Conservation (phyloP, 179 eudicot genomes). For the Gypsophila paniculata region DNA sequence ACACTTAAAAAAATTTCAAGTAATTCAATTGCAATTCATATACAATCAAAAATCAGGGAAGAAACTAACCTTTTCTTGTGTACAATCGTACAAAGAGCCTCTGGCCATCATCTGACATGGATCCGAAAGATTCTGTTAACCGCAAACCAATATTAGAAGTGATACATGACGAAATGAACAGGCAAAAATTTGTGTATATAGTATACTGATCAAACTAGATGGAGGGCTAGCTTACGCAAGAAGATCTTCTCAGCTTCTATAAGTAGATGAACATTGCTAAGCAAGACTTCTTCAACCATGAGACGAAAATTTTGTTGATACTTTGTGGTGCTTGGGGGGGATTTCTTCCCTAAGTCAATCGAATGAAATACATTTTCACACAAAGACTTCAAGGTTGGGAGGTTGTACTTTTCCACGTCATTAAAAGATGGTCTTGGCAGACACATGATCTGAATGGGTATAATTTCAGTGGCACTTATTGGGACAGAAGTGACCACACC, state of each 20-base stretch:
- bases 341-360: constrained; percentile 37
- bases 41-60: neutral
- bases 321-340: constrained; percentile 42
- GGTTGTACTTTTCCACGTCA: constrained; percentile 35
- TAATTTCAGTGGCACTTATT: constrained; percentile 40
- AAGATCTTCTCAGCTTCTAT: constrained; percentile 53
- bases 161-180: neutral
- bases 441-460: constrained; percentile 59
- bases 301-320: constrained; percentile 65
- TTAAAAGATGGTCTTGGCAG: constrained; percentile 24
- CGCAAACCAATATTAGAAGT: constrained; percentile 17
- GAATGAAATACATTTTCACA: constrained; percentile 49
- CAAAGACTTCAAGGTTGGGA: constrained; percentile 42
- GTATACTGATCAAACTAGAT: neutral
- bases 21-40: neutral
- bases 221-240: constrained; percentile 40
- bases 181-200: constrained; percentile 1
- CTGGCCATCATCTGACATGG: constrained; percentile 81
- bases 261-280: constrained; percentile 53
- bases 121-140: constrained; percentile 53
- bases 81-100: constrained; percentile 85
- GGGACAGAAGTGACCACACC: constrained; percentile 64
- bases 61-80: constrained; percentile 67
- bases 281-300: constrained; percentile 65
- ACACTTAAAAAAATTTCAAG: neutral